These are phyloP conservation scores for Plasmodium reichenowi DNA, from an alignment of 169 alveolate genomes.

Conservation along the genomic window DNA sequence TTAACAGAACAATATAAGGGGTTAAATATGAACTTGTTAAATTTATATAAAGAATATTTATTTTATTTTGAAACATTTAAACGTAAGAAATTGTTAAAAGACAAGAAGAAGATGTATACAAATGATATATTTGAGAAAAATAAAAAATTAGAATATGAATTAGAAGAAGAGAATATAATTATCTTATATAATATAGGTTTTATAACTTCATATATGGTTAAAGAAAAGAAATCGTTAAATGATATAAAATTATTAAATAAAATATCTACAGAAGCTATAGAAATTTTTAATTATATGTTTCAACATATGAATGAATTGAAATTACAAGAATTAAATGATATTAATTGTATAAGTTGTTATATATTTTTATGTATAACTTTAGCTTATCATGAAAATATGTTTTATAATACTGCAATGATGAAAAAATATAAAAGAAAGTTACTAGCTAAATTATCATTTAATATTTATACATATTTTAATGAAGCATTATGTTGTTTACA, in stretches of 20 bases:
- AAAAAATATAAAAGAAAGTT: constrained; percentile 69
- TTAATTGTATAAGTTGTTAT: constrained; percentile 46
- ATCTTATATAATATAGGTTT: constrained; percentile 52
- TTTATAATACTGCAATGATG: constrained; percentile 64
- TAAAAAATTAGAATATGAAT: constrained; percentile 58
- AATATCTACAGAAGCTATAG: constrained; percentile 52
- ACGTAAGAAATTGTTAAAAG: constrained; percentile 38
- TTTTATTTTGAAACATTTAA: constrained; percentile 66
- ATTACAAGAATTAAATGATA: constrained; percentile 21
- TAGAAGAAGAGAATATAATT: constrained; percentile 38
- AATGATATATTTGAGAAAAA: constrained; percentile 50
- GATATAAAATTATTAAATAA: constrained; percentile 57
- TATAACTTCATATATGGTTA: constrained; percentile 23
- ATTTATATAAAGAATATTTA: constrained; percentile 72
- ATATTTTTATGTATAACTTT: constrained; percentile 48
- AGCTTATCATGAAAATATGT: constrained; percentile 75
- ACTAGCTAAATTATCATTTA: constrained; percentile 40
- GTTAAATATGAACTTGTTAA: constrained; percentile 12
- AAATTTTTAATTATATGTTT: constrained; percentile 58
- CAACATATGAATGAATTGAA: constrained; percentile 36
- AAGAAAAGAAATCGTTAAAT: constrained; percentile 33
- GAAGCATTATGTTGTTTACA: constrained; percentile 37
- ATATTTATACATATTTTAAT: constrained; percentile 47
- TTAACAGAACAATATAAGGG: constrained; percentile 35
- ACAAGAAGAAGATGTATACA: constrained; percentile 23